phyloP scores from a whole-genome alignment of 768 basidiomycete genomes.

The Daedaleopsis sinensis region DNA sequence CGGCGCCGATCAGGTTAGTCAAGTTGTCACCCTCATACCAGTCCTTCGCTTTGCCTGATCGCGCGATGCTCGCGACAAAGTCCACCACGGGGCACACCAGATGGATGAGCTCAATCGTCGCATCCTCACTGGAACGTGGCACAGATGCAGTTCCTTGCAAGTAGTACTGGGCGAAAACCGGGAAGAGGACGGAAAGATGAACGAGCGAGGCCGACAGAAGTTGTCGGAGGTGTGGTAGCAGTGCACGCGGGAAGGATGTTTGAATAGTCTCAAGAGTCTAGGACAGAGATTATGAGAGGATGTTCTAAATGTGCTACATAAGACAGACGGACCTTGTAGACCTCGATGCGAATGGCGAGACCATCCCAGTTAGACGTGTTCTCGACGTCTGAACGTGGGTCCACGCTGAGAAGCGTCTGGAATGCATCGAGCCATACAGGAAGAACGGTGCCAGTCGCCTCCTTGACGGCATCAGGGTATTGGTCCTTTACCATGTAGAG shows the following conservation, averaged over 20 bases:
- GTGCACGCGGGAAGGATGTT: conserved; percentile 76
- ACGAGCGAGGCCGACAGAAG: conserved; percentile 60
- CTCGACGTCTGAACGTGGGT: conserved; percentile 64
- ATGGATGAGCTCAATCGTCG: conserved; percentile 72
- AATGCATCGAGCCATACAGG: conserved; percentile 95
- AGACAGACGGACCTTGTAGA: conserved; percentile 71
- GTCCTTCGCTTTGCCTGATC: conserved; percentile 64
- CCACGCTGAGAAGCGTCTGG: conserved; percentile 67
- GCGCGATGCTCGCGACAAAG: conserved; percentile 67
- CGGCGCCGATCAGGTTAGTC: conserved; percentile 48
- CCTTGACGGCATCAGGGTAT: conserved; percentile 83
- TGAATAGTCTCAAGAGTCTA: conserved; percentile 82
- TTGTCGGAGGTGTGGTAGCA: conserved; percentile 63
- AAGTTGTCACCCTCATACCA: conserved; percentile 64
- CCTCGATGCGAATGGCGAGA: conserved; percentile 75
- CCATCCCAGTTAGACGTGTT: conserved; percentile 76
- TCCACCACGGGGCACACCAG: conserved; percentile 82
- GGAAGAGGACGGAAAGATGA: conserved; percentile 61
- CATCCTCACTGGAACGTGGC: conserved; percentile 75
- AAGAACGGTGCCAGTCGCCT: conserved; percentile 77
- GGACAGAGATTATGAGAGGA: background rate
- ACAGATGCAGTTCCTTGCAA: conserved; percentile 54
- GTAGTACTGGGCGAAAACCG: conserved; percentile 65
- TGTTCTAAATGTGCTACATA: background rate
- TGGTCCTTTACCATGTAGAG: conserved; percentile 96